Evolutionary conservation across 257 asterid genomes (phyloP).

Genomic region (Datura wrightii): DNA sequence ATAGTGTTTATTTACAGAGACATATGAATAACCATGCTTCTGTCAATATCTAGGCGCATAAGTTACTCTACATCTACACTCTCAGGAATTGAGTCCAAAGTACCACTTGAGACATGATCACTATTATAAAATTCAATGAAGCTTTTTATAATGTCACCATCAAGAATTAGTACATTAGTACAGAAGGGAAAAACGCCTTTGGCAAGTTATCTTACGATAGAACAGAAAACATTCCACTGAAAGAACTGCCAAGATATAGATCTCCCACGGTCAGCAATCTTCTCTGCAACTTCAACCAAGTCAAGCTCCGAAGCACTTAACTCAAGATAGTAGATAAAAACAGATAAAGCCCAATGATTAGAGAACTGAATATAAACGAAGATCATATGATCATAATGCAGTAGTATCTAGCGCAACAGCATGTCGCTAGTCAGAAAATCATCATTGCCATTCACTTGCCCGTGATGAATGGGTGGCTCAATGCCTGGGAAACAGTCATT

Average conservation of each 20-base stretch:
- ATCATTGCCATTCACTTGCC: slow-evolving; percentile 97
- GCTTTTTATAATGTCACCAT: slow-evolving; percentile 58
- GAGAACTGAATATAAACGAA: slow-evolving; percentile 65
- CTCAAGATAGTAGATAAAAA: slow-evolving; percentile 73
- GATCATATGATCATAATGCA: slow-evolving; percentile 62
- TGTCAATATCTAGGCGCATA: slow-evolving; percentile 33
- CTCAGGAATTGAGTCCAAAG: slow-evolving; percentile 44
- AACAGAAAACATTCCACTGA: slow-evolving; percentile 93
- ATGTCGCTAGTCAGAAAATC: slow-evolving; percentile 76
- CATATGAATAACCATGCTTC: slow-evolving; percentile 38
- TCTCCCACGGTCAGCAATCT: slow-evolving; percentile 58
- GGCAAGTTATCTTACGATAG: slow-evolving; percentile 97
- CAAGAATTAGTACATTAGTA: slow-evolving; percentile 78
- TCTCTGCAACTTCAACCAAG: slow-evolving; percentile 61
- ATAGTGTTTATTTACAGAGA: slow-evolving; percentile 31
- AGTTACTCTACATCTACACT: slow-evolving; percentile 47
- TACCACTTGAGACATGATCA: slow-evolving; percentile 36
- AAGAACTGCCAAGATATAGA: slow-evolving; percentile 79
- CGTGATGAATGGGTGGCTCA: slow-evolving; percentile 99
- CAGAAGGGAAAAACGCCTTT: slow-evolving; percentile 76
- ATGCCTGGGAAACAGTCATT: slow-evolving; percentile 88
- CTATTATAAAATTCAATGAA: slow-evolving; percentile 35
- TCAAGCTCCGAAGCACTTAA: slow-evolving; percentile 60
- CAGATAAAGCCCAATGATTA: slow-evolving; percentile 77
- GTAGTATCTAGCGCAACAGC: slow-evolving; percentile 73